These are phyloP conservation scores for Gymnopilus dilepis DNA, from an alignment of 768 basidiomycete species.

Conservation along the genomic window DNA sequence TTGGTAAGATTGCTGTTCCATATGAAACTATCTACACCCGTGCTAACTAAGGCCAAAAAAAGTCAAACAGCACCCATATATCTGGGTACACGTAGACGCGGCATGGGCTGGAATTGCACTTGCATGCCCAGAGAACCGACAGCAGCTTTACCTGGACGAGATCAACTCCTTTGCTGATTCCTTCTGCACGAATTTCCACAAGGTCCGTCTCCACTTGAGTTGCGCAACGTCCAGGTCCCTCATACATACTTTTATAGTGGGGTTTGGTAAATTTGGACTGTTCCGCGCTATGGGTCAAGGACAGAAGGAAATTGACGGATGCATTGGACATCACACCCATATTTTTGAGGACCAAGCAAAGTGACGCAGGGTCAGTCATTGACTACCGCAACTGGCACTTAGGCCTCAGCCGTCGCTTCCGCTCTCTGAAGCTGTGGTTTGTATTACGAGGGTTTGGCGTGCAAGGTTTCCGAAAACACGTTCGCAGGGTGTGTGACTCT, in stretches of 20 bases:
- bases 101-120: slow-evolving; percentile 91
- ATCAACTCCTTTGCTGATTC: slow-evolving; percentile 83
- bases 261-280: slow-evolving; percentile 90
- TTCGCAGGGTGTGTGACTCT: slow-evolving; percentile 63
- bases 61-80: slow-evolving; percentile 65
- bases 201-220: slow-evolving; percentile 57
- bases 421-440: slow-evolving; percentile 93
- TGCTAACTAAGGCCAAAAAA: slow-evolving; percentile 3
- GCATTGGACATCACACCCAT: slow-evolving; percentile 89
- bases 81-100: slow-evolving; percentile 90
- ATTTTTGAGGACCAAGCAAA: slow-evolving; percentile 79
- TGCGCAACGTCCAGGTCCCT: too few relatives aligned
- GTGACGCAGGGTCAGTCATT: slow-evolving; percentile 83
- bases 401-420: slow-evolving; percentile 82
- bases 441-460: slow-evolving; percentile 84
- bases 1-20: slow-evolving; percentile 52
- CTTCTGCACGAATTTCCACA: slow-evolving; percentile 92
- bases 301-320: slow-evolving; percentile 71
- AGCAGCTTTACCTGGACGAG: slow-evolving; percentile 60
- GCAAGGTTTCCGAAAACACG: slow-evolving; percentile 78
- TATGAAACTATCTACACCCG: neutral
- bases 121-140: slow-evolving; percentile 79
- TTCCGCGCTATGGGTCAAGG: slow-evolving; percentile 79
- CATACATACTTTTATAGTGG: too few relatives aligned
- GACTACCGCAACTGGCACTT: slow-evolving; percentile 93